These are phyloP conservation scores for Scheffersomyces parashehatae DNA, from an alignment of 1,139 yeast genomes.

Conservation along the genomic window DNA sequence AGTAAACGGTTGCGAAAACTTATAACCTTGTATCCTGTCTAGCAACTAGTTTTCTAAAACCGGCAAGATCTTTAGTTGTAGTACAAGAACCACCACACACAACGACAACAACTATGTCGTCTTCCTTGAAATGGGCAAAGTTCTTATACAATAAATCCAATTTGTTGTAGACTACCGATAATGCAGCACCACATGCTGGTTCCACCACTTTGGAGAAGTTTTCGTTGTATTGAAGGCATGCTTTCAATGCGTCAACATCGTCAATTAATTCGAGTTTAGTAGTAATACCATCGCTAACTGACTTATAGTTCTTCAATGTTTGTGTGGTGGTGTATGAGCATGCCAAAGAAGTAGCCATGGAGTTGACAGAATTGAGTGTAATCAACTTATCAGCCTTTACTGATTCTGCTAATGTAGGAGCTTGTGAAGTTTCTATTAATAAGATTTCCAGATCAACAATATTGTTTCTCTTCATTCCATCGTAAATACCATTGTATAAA, in stretches of 20 bases:
- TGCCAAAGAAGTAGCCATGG: slow-evolving; percentile 64
- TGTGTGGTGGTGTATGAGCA: slow-evolving; percentile 53
- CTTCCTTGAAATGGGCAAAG: slow-evolving; percentile 33
- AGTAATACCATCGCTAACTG: slow-evolving; percentile 26
- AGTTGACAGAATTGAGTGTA: slow-evolving; percentile 44
- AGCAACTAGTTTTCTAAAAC: slow-evolving; percentile 13
- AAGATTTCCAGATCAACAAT: slow-evolving; percentile 18
- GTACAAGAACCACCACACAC: slow-evolving; percentile 69
- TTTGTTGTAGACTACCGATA: slow-evolving; percentile 50
- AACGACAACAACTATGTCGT: slow-evolving; percentile 56
- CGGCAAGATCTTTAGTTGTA: slow-evolving; percentile 11
- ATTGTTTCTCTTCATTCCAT: slow-evolving; percentile 49
- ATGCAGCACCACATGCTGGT: slow-evolving; percentile 77
- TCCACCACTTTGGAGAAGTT: slow-evolving; percentile 56
- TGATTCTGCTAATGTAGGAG: slow-evolving; percentile 57
- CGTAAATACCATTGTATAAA: slow-evolving; percentile 60
- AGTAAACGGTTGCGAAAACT: background rate
- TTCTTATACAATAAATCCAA: slow-evolving; percentile 30
- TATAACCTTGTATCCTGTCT: slow-evolving; percentile 15
- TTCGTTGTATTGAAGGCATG: slow-evolving; percentile 50
- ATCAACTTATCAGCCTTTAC: slow-evolving; percentile 47
- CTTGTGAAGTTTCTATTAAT: slow-evolving; percentile 57
- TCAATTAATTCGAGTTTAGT: slow-evolving; percentile 50
- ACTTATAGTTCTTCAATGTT: slow-evolving; percentile 42
- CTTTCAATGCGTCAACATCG: slow-evolving; percentile 56